A percentile compares a stretch with the other conserved stretches of the same genome.
Evolutionary conservation across 2,329 filamentous ascomycete species (phyloP).

Genomic region (Colletotrichum sp.): DNA sequence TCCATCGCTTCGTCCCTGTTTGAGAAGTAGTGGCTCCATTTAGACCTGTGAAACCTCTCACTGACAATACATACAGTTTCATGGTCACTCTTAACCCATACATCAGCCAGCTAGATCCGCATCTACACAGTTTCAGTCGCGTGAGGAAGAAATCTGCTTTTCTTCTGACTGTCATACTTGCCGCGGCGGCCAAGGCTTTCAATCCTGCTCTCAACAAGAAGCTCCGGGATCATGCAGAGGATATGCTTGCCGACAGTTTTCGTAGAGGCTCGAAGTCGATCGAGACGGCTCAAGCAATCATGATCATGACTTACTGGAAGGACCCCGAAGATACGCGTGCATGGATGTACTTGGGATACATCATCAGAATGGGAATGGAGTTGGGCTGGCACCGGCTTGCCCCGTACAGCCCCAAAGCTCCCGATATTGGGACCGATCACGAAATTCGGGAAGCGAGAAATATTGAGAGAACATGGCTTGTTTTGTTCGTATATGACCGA

Average conservation of each 20-base stretch:
- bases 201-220: constrained; percentile 34
- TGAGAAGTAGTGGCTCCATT: background rate
- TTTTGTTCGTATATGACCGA: constrained; percentile 7
- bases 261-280: constrained; percentile 37
- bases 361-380: constrained; percentile 44
- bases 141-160: constrained; percentile 39
- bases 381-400: constrained; percentile 38
- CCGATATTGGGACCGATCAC: background rate
- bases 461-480: constrained; percentile 3
- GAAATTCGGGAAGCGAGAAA: background rate
- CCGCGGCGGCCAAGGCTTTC: constrained; percentile 40
- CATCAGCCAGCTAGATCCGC: constrained; percentile 43
- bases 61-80: constrained; percentile 25
- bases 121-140: constrained; percentile 40
- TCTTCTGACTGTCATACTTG: constrained; percentile 37
- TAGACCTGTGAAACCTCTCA: background rate
- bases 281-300: constrained; percentile 42
- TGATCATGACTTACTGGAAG: constrained; percentile 47
- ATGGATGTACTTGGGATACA: constrained; percentile 44
- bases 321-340: constrained; percentile 43
- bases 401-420: background rate
- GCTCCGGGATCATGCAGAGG: constrained; percentile 25
- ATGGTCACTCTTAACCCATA: constrained; percentile 43
- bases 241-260: constrained; percentile 33
- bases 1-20: constrained; percentile 7